Conservation (phyloP, 495 filamentous ascomycete genomes). For the Aspergillus indologenus region DNA sequence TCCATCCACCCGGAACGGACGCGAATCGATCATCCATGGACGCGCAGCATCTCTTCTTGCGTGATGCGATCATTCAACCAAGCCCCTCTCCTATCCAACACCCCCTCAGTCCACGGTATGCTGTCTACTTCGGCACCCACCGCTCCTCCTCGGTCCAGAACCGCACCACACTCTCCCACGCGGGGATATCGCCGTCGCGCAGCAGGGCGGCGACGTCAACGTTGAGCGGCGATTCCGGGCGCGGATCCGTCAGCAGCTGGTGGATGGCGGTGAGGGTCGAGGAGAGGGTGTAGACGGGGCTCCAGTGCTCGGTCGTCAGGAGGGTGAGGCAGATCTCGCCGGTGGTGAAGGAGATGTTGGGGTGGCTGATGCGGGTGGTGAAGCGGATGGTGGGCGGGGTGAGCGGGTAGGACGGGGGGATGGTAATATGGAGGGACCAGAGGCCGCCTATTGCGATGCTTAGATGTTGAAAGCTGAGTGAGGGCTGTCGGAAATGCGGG, state of each 20-base stretch:
- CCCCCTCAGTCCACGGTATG: not conserved
- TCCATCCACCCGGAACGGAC: too few species aligned
- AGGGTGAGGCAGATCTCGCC: constrained; percentile 95
- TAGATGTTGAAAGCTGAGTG: too few species aligned
- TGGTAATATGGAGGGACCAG: constrained; percentile 75
- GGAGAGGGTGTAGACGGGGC: constrained; percentile 76
- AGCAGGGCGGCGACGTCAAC: constrained; percentile 81
- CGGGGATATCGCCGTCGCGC: constrained; percentile 70
- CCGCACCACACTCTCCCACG: constrained; percentile 76
- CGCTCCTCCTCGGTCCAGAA: constrained; percentile 63
- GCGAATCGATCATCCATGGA: not conserved
- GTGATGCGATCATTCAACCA: too few species aligned
- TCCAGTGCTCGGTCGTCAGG: constrained; percentile 74
- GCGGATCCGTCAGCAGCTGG: constrained; percentile 71
- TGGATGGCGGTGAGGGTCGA: constrained; percentile 74
- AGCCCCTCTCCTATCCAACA: too few species aligned
- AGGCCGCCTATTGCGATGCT: constrained; percentile 57
- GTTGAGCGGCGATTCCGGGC: constrained; percentile 81
- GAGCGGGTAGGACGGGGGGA: constrained; percentile 77
- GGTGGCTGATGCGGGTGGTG: constrained; percentile 76
- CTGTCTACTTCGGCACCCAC: constrained; percentile 22
- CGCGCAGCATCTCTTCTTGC: too few species aligned
- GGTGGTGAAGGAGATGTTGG: constrained; percentile 75
- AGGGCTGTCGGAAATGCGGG: not conserved
- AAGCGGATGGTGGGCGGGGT: constrained; percentile 75